Base-by-base conservation (phyloP, 495 filamentous ascomycete genomes). In the Aeminium ludgeri region DNA sequence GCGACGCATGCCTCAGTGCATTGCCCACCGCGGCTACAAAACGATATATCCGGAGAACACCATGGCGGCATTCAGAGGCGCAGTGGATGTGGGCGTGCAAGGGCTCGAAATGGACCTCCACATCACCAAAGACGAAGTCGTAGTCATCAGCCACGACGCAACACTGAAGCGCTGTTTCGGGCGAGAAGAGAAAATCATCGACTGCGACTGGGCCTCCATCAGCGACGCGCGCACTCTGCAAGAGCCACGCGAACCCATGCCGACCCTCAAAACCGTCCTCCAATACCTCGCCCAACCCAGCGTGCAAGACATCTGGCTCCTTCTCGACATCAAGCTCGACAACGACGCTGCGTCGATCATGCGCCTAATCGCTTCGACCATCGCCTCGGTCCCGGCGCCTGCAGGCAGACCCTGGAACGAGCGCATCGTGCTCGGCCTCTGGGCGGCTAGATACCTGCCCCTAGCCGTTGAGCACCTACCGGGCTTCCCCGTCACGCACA, bases 101-200 rank as follows among this genome's bases (percentile, higher is more conserved):
- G 86, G 82, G 0, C 62, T 96, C 13, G 87, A 96, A 60, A 84
- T 83, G 7, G 86, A 96, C 55, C 54, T 95, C 13, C 87, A 92
- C 50, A 54, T 92, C 17, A 76, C 82, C 1, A 74, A 69, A 40
- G 87, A 96, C 55, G 74, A 77, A 8, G 76, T 92, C 0, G 79
- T 95, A 0, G 80, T 96, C 12, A 58, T 94, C 3, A 81, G 80
- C 23, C 59, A 95, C 74, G 87, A 96, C 54, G 54, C 69, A 7
- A 70, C 65, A 4, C 63, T 94, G 1, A 75, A 82, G 51, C 70
- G 87, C 16, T 91, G 84, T 57, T 95, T 77, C 52, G 85, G 84
- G 4, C 55, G 68, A 25, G 64, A 73, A 20, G 64, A 74, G 5
- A 78, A 73, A 48, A 70, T 95, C 39, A 64, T 66, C 29, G 81